These are phyloP conservation scores for Boletellus sp. DNA, from an alignment of 768 basidiomycete genomes.

Conservation along the genomic window DNA sequence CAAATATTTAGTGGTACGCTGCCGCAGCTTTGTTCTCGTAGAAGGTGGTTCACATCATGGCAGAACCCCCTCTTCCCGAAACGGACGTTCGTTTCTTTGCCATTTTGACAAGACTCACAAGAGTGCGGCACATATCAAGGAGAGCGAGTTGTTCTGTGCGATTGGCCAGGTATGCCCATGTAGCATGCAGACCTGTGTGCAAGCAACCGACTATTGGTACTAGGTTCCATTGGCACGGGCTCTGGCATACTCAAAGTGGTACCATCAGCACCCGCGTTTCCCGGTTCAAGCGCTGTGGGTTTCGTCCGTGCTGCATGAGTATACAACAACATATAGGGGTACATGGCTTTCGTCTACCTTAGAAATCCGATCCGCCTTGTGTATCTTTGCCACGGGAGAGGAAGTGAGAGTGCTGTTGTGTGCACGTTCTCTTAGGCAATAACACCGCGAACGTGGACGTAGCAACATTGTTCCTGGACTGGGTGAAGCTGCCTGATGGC, in stretches of 20 bases:
- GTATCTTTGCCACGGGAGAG: constrained; percentile 40
- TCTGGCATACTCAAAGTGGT: constrained; percentile 50
- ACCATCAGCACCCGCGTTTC: constrained; percentile 55
- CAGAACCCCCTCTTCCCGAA: constrained; percentile 28
- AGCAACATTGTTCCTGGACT: constrained; percentile 40
- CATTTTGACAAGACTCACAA: constrained; percentile 59
- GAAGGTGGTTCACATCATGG: neutral
- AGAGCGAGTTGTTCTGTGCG: constrained; percentile 44
- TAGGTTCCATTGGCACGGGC: constrained; percentile 61
- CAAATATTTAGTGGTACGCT: constrained; percentile 36
- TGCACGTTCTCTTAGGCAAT: constrained; percentile 39
- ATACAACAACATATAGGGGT: constrained; percentile 52
- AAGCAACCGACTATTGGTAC: neutral
- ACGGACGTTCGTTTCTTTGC: constrained; percentile 43
- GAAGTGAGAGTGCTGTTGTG: constrained; percentile 42
- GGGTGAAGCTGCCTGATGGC: constrained; percentile 38
- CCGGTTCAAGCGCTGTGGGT: constrained; percentile 47
- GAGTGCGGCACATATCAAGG: constrained; percentile 58
- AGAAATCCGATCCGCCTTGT: constrained; percentile 31
- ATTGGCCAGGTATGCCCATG: constrained; percentile 43
- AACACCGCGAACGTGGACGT: constrained; percentile 25
- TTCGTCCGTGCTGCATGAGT: constrained; percentile 46
- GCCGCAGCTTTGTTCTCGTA: neutral
- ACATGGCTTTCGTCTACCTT: constrained; percentile 43
- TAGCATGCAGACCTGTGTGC: neutral